These are phyloP conservation scores for Podospora fimiseda DNA, from an alignment of 495 filamentous ascomycete species.

Conservation along the genomic window DNA sequence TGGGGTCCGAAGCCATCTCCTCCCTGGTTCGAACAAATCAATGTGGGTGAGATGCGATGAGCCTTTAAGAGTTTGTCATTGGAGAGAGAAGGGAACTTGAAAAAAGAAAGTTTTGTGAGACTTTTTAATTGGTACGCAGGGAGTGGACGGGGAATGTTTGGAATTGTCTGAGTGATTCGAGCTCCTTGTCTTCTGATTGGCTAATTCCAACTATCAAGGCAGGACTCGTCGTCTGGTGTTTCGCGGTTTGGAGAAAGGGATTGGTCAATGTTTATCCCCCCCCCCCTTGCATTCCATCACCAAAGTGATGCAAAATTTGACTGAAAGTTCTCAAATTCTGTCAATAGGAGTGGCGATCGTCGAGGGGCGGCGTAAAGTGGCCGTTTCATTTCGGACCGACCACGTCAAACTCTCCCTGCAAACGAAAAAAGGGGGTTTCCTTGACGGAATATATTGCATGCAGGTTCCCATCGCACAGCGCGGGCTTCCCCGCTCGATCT, in stretches of 20 bases:
- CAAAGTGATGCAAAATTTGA: not conserved
- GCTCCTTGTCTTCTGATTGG: not conserved
- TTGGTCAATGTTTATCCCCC: not conserved
- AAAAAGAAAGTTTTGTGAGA: not conserved
- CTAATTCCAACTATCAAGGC: not conserved
- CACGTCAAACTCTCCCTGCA: not conserved
- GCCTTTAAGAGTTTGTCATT: no score
- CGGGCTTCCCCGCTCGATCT: not conserved
- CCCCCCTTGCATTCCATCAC: not conserved
- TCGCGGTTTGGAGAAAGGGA: not conserved
- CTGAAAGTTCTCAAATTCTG: not conserved
- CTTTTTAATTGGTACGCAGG: constrained; percentile 2
- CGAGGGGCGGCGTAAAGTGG: not conserved
- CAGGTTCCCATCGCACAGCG: not conserved
- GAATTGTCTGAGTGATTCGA: not conserved
- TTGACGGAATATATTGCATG: not conserved
- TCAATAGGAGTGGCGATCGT: not conserved
- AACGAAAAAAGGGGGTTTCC: not conserved
- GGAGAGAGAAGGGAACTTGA: not conserved
- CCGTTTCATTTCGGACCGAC: not conserved
- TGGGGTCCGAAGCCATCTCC: no score
- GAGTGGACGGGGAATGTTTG: not conserved
- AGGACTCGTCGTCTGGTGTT: not conserved
- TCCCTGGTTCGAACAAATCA: no score
- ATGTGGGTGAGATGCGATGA: not conserved